phyloP scores from a whole-genome alignment of 768 basidiomycete species.

The Nidularia pulvinata region DNA sequence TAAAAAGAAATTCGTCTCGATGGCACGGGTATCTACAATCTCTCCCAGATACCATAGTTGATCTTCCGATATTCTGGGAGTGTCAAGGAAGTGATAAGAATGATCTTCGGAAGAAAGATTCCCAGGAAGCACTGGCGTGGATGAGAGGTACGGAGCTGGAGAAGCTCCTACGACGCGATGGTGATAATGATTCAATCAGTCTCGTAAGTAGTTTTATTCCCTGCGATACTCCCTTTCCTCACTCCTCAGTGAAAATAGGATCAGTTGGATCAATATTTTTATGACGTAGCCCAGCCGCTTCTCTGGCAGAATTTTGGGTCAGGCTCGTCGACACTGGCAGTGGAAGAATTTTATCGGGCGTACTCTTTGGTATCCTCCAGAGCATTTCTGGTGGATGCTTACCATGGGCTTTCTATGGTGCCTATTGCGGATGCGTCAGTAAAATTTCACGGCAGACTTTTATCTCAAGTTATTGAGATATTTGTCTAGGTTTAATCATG shows the following conservation, averaged over 20 bases:
- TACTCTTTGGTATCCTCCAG: slow-evolving; percentile 75
- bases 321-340: slow-evolving; percentile 13
- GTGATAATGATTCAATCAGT: too few relatives aligned
- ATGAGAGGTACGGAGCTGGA: slow-evolving; percentile 40
- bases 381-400: slow-evolving; percentile 83
- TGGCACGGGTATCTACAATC: slow-evolving; percentile 72
- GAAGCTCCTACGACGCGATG: too few relatives aligned
- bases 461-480: slow-evolving; percentile 4
- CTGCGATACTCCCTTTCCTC: neutral
- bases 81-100: neutral
- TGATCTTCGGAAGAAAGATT: slow-evolving; percentile 17
- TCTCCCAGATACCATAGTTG: slow-evolving; percentile 49
- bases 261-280: slow-evolving; percentile 32
- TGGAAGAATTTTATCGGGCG: slow-evolving; percentile 49
- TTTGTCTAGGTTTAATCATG: slow-evolving; percentile 67
- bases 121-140: slow-evolving; percentile 29
- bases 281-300: slow-evolving; percentile 26
- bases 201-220: neutral
- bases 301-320: slow-evolving; percentile 16
- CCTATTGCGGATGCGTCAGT: slow-evolving; percentile 84
- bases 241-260: slow-evolving; percentile 15
- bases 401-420: slow-evolving; percentile 80
- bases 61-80: slow-evolving; percentile 65
- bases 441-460: slow-evolving; percentile 1
- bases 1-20: slow-evolving; percentile 44